Base-by-base conservation (phyloP, 768 basidiomycete genomes). In the Amanita brunnescens region DNA sequence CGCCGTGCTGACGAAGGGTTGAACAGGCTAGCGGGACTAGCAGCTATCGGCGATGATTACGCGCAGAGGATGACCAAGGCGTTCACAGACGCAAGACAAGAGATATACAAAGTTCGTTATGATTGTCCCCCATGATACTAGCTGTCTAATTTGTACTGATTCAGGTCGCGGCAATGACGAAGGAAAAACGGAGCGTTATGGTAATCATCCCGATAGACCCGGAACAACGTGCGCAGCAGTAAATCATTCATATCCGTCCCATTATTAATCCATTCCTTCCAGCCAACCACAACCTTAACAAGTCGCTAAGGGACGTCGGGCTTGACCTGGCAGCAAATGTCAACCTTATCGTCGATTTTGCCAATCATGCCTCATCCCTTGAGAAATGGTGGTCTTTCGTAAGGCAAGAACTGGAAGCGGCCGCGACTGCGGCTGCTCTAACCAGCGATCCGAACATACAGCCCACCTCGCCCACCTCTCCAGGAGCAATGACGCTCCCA, bases 131-230 rank as follows among this genome's bases (percentile, higher is more conserved):
- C 30, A 41, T 5, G 13, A 38, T 18, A 7, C n/a, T 37, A 43
- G 34, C 34, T 2, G 26, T 13, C 35, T 45, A 42, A 29, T 23
- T 29, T 18, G 24, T 52, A 32, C 24, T 49, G n/a, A 40, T 34
- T 38, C 45, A 72, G 71, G 67, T 72, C 47, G 68, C 70, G 23
- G 70, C 71, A 1, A 57, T 58, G 4, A 71, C 70, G 2, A 72
- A 71, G 52, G 65, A 69, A 46, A 65, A 62, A 14, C 18, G 37
- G 30, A 61, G 55, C 32, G 54, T 55, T 12, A 57, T 63, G 14
- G 62, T 72, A 2, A 52, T 65, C 5, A 62, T 72, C n/a, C 66
- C 68, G 2, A 62, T 67, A 12, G 69, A 70, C 58, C 62, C 66
- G 20, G 58, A 63, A 32, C 65, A 67, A 46, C 59, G 71, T 70